These are phyloP conservation scores for Boletus pseudo-olivaceus DNA, from an alignment of 768 basidiomycete species.

Conservation along the genomic window DNA sequence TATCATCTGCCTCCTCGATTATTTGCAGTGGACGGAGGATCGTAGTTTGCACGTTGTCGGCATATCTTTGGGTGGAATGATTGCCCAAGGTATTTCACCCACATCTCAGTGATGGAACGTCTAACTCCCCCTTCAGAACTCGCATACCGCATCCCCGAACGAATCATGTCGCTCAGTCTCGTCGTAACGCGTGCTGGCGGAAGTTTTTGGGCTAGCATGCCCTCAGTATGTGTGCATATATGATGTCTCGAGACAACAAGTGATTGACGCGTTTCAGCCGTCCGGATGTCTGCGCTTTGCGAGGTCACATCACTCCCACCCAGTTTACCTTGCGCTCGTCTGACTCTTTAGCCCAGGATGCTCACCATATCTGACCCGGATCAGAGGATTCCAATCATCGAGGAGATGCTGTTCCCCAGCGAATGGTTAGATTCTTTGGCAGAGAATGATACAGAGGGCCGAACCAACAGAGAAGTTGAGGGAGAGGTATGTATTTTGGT, in stretches of 20 bases:
- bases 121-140: slow-evolving; percentile 47
- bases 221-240: slow-evolving; percentile 46
- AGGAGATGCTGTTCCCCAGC: slow-evolving; percentile 57
- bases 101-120: neutral
- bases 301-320: slow-evolving; percentile 23
- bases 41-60: slow-evolving; percentile 70
- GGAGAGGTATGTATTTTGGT: slow-evolving; percentile 39
- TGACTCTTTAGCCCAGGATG: slow-evolving; percentile 30
- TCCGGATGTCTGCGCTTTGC: slow-evolving; percentile 36
- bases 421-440: slow-evolving; percentile 59
- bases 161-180: slow-evolving; percentile 64
- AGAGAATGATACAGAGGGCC: slow-evolving; percentile 49
- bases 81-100: slow-evolving; percentile 56
- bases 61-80: slow-evolving; percentile 80
- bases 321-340: neutral
- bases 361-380: slow-evolving; percentile 38
- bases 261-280: slow-evolving; percentile 30
- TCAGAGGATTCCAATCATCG: slow-evolving; percentile 45
- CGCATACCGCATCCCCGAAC: slow-evolving; percentile 58
- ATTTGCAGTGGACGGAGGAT: slow-evolving; percentile 64
- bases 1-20: slow-evolving; percentile 59
- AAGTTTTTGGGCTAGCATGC: slow-evolving; percentile 51
- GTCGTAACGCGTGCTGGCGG: slow-evolving; percentile 71
- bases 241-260: neutral
- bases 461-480: slow-evolving; percentile 65